These are phyloP conservation scores for Lepidium aucheri DNA, from an alignment of 345 rosid genomes.

Conservation along the genomic window DNA sequence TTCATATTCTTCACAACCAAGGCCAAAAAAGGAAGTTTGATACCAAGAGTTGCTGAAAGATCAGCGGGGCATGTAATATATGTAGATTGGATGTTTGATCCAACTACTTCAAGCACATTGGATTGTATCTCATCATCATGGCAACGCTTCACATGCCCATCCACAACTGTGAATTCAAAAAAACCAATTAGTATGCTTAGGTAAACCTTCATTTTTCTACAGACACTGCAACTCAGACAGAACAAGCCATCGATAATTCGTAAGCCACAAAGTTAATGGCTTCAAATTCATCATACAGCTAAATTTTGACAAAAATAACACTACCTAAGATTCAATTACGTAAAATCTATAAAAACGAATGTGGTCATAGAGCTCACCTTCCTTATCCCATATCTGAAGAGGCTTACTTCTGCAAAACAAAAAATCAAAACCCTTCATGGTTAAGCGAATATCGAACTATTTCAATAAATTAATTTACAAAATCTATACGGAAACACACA, in stretches of 20 bases:
- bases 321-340: not conserved
- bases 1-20: conserved; percentile 85
- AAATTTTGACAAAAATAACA: not conserved
- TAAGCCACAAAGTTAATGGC: not conserved
- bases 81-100: conserved; percentile 79
- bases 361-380: conserved; percentile 36
- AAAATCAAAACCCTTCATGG: not conserved
- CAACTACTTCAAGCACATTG: conserved; percentile 78
- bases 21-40: conserved; percentile 91
- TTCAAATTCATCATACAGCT: not conserved
- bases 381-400: conserved; percentile 85
- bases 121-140: conserved; percentile 91
- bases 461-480: not conserved
- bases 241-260: not conserved
- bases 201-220: not conserved
- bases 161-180: conserved; percentile 35
- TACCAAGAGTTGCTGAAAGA: conserved; percentile 88
- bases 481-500: not conserved
- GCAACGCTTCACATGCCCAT: conserved; percentile 80
- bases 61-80: conserved; percentile 94
- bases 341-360: not conserved
- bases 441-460: not conserved
- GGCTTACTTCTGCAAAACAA: conserved; percentile 53
- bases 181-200: not conserved
- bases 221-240: conserved; percentile 1